phyloP scores from a whole-genome alignment of 2,329 filamentous ascomycete species.

The Hymenoscyphus albidus region DNA sequence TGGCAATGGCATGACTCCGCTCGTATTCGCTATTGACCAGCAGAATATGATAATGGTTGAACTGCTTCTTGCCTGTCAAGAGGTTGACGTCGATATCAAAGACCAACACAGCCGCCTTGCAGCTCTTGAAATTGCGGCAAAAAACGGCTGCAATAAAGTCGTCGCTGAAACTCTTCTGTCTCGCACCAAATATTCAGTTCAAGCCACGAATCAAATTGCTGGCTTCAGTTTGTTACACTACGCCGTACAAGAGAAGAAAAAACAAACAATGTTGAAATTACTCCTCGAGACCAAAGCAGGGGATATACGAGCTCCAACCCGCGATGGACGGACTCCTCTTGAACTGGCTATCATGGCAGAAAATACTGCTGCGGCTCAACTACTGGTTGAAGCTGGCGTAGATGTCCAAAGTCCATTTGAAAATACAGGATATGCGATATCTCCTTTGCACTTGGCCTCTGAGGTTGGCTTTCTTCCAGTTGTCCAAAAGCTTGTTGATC shows the following conservation, averaged over 20 bases:
- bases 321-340: background rate
- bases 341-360: background rate
- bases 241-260: background rate
- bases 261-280: background rate
- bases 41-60: background rate
- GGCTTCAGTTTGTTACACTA: background rate
- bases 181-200: background rate
- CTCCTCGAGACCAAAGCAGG: background rate
- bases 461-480: background rate
- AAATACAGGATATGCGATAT: too few relatives aligned
- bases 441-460: background rate
- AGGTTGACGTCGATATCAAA: background rate
- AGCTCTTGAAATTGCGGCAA: background rate
- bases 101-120: background rate
- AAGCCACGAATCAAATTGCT: background rate
- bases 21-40: background rate
- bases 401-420: background rate
- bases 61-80: background rate
- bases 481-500: background rate
- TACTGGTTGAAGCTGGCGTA: background rate
- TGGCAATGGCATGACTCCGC: background rate
- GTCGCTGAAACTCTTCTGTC: background rate
- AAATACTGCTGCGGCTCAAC: background rate
- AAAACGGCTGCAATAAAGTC: background rate
- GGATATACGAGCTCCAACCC: background rate